These are phyloP conservation scores for Penicillium sp. DNA, from an alignment of 2,329 filamentous ascomycete species.

Conservation along the genomic window DNA sequence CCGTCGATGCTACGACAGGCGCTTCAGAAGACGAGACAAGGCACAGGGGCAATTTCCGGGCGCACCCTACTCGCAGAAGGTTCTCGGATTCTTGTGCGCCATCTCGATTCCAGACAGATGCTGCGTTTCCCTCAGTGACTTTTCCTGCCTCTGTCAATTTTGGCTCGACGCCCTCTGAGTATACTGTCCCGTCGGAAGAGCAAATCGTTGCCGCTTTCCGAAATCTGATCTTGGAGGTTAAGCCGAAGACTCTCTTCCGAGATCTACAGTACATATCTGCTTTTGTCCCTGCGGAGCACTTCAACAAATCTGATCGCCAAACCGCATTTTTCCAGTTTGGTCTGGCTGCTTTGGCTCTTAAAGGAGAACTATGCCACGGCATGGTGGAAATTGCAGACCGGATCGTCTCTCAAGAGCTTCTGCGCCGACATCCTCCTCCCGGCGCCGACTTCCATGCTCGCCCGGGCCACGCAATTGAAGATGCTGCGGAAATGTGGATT, in stretches of 20 bases:
- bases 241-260: slow-evolving; percentile 75
- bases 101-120: slow-evolving; percentile 12
- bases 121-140: slow-evolving; percentile 18
- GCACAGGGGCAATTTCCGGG: neutral
- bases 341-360: slow-evolving; percentile 78
- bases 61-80: slow-evolving; percentile 24
- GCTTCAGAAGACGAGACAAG: slow-evolving; percentile 2
- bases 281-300: slow-evolving; percentile 52
- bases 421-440: slow-evolving; percentile 30
- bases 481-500: slow-evolving; percentile 83
- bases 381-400: slow-evolving; percentile 72
- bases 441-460: slow-evolving; percentile 27
- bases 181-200: slow-evolving; percentile 53
- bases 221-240: slow-evolving; percentile 61
- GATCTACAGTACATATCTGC: slow-evolving; percentile 68
- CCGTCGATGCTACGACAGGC: neutral
- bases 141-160: slow-evolving; percentile 27
- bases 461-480: slow-evolving; percentile 46
- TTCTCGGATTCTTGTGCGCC: slow-evolving; percentile 25
- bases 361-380: slow-evolving; percentile 77
- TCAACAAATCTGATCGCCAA: slow-evolving; percentile 54
- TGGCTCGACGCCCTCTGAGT: slow-evolving; percentile 37
- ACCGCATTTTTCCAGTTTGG: slow-evolving; percentile 90
- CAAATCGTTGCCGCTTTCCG: slow-evolving; percentile 61
- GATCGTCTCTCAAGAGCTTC: slow-evolving; percentile 54